phyloP scores from a whole-genome alignment of 148 eudicot species.

The Persicaria maculosa region DNA sequence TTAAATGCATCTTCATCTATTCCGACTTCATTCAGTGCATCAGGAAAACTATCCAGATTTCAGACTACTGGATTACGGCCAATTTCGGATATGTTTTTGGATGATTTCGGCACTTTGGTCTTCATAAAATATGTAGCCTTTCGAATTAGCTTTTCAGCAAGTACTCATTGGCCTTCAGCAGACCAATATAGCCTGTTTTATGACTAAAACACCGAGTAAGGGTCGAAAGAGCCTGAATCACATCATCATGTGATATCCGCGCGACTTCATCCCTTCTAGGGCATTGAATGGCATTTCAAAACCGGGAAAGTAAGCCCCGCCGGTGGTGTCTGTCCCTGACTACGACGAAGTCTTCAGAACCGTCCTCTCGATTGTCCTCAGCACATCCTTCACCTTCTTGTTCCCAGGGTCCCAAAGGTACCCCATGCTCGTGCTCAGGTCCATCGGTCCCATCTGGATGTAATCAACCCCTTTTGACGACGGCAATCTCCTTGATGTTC shows the following conservation, averaged over 20 bases:
- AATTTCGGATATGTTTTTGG: no score
- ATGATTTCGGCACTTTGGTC: no score
- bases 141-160: no score
- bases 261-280: conserved; percentile 33
- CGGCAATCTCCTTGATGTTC: conserved; percentile 54
- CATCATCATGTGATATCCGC: conserved; percentile 71
- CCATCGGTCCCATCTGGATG: conserved; percentile 76
- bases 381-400: conserved; percentile 59
- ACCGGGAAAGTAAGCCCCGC: conserved; percentile 51
- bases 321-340: background rate
- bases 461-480: conserved; percentile 75
- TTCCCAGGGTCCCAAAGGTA: conserved; percentile 79
- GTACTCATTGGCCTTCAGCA: no score
- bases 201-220: no score
- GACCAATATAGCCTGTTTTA: no score
- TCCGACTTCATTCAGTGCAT: no score
- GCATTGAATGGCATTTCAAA: conserved; percentile 70
- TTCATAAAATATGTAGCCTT: no score
- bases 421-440: conserved; percentile 77
- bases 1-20: no score
- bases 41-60: no score
- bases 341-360: conserved; percentile 22
- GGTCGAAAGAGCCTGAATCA: no score
- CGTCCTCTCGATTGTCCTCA: background rate
- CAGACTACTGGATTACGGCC: no score